phyloP scores from a whole-genome alignment of 352 stramenopile genomes.

The Phytophthora tubulina region DNA sequence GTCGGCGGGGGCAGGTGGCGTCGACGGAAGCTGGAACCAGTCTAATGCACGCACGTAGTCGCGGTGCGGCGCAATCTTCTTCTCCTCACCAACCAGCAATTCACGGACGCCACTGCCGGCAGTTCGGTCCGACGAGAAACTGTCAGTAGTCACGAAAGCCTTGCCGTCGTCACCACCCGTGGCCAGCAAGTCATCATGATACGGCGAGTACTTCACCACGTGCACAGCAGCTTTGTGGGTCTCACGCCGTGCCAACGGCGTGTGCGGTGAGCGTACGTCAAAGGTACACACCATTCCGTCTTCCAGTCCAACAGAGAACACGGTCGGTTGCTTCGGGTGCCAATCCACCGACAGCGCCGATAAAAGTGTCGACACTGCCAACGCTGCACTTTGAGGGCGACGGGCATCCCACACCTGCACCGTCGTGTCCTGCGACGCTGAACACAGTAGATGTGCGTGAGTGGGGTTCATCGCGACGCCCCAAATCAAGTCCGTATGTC shows the following conservation, averaged over 20 bases:
- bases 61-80: constrained; percentile 42
- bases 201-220: constrained; percentile 71
- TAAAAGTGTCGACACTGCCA: constrained; percentile 49
- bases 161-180: constrained; percentile 73
- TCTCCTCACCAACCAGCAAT: constrained; percentile 30
- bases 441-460: constrained; percentile 57
- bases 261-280: constrained; percentile 62
- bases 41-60: constrained; percentile 83
- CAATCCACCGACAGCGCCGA: constrained; percentile 74
- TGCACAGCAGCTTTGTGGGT: constrained; percentile 65
- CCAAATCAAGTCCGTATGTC: constrained; percentile 83
- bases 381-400: constrained; percentile 47
- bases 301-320: constrained; percentile 72
- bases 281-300: constrained; percentile 74
- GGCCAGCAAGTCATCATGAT: constrained; percentile 66
- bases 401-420: constrained; percentile 83
- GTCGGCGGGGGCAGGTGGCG: not conserved
- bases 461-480: constrained; percentile 60
- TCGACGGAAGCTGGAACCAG: constrained; percentile 54
- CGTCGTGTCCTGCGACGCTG: constrained; percentile 72
- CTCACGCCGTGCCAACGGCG: constrained; percentile 51
- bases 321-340: constrained; percentile 67
- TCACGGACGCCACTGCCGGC: constrained; percentile 30
- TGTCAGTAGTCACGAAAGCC: constrained; percentile 52
- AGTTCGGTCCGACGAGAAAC: constrained; percentile 37